phyloP scores from a whole-genome alignment of 225 moss, liverwort and hornwort genomes.

The Thuidium tamariscinum region DNA sequence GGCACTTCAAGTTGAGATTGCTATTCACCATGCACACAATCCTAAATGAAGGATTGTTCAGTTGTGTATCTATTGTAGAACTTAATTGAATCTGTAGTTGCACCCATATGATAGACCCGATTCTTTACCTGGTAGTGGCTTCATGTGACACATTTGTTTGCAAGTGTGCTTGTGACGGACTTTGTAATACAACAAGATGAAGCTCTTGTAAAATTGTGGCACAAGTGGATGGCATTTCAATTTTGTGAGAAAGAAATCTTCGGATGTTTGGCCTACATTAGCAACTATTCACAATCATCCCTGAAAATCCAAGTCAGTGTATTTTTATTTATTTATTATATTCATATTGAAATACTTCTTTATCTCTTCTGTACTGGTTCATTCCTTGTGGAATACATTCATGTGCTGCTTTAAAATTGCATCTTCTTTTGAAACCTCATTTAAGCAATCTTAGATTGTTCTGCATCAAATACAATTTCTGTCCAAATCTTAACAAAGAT shows the following conservation, averaged over 20 bases:
- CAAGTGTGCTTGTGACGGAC: neutral
- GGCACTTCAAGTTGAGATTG: constrained; percentile 50
- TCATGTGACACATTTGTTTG: neutral
- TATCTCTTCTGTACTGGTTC: neutral
- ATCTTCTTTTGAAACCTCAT: too few species aligned
- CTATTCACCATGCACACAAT: constrained; percentile 3
- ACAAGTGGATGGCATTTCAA: neutral
- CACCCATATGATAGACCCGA: neutral
- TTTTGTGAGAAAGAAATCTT: neutral
- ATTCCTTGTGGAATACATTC: neutral
- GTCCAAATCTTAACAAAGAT: neutral
- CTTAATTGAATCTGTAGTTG: neutral
- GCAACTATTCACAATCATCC: neutral
- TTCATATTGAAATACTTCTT: neutral
- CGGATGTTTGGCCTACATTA: neutral
- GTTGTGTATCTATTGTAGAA: neutral
- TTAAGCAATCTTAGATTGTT: neutral
- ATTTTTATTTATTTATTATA: neutral
- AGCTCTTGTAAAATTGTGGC: neutral
- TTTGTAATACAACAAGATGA: neutral
- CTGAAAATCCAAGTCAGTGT: neutral
- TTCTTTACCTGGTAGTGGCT: neutral
- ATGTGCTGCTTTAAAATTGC: neutral
- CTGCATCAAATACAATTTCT: too few species aligned
- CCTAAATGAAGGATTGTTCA: constrained; percentile 3